Conservation (phyloP, 1,284 basidiomycete species). For the Sporisorium sorghi region DNA sequence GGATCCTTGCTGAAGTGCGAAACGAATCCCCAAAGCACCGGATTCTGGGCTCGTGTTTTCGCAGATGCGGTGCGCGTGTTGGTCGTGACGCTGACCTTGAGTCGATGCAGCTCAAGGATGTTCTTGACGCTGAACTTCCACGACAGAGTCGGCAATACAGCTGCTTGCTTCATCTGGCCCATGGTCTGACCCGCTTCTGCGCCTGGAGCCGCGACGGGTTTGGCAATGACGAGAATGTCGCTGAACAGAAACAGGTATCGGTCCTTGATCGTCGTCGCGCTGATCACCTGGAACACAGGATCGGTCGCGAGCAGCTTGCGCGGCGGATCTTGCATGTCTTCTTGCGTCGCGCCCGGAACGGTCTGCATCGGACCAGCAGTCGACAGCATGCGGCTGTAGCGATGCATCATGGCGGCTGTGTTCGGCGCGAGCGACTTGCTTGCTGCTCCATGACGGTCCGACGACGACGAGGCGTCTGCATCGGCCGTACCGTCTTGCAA, state of each 20-base stretch:
- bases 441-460: conserved; percentile 10
- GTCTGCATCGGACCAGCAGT: conserved; percentile 9
- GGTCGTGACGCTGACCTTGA: conserved; percentile 45
- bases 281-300: conserved; percentile 91
- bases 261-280: conserved; percentile 92
- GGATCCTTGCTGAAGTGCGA: conserved; percentile 75
- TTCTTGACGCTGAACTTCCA: conserved; percentile 62
- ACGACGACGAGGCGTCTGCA: conserved; percentile 15
- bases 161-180: conserved; percentile 45
- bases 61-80: conserved; percentile 34
- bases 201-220: conserved; percentile 75
- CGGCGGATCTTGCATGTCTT: conserved; percentile 78
- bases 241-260: conserved; percentile 94
- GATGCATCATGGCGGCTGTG: conserved; percentile 57
- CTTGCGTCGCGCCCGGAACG: conserved; percentile 26
- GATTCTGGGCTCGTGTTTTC: conserved; percentile 45
- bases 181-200: conserved; percentile 74
- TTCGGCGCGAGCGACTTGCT: conserved; percentile 39
- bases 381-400: conserved; percentile 58
- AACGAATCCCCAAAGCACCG: conserved; percentile 74
- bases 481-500: conserved; percentile 48
- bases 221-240: conserved; percentile 86
- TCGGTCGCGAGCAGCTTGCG: conserved; percentile 84
- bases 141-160: conserved; percentile 36
- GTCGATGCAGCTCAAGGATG: conserved; percentile 52